Percentiles rank a stretch among this genome's conserved stretches.
Conservation (phyloP, 2,329 filamentous ascomycete species). For the Fusarium subtropicale region DNA sequence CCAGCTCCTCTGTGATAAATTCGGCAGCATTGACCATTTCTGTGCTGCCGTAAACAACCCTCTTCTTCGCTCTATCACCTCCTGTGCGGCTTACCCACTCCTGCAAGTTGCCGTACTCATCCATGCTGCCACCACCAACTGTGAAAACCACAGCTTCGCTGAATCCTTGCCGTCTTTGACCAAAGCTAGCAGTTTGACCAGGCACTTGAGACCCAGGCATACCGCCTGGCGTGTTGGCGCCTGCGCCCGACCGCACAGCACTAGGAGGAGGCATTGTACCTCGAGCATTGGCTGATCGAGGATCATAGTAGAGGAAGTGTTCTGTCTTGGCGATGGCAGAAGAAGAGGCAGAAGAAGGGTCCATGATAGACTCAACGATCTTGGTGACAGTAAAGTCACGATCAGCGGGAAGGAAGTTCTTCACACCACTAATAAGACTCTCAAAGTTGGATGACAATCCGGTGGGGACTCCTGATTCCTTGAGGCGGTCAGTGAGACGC, state of each 20-base stretch:
- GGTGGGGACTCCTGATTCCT: conserved; percentile 83
- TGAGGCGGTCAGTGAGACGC: conserved; percentile 91
- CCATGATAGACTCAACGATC: conserved; percentile 98
- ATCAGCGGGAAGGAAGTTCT: conserved; percentile 97
- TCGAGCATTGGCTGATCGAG: conserved; percentile 89
- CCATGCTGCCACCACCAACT: conserved; percentile 96
- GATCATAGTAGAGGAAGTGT: conserved; percentile 97
- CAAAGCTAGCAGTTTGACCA: conserved; percentile 86
- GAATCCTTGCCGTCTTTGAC: conserved; percentile 89
- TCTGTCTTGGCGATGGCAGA: conserved; percentile 97
- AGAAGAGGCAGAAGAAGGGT: conserved; percentile 87
- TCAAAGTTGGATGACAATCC: conserved; percentile 84
- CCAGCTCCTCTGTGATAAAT: conserved; percentile 73
- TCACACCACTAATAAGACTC: conserved; percentile 93
- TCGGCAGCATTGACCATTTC: conserved; percentile 78
- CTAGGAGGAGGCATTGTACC: conserved; percentile 90
- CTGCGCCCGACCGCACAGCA: conserved; percentile 60
- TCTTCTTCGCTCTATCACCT: conserved; percentile 74
- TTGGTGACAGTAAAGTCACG: conserved; percentile 97
- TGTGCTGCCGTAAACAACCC: conserved; percentile 95
- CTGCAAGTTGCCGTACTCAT: conserved; percentile 97
- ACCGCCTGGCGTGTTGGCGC: conserved; percentile 59
- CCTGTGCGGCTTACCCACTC: conserved; percentile 90
- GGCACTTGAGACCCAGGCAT: conserved; percentile 62
- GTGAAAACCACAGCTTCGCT: conserved; percentile 94